Evolutionary conservation across 75 land plant genomes (phyloP).

Genomic region (Picea glauca): DNA sequence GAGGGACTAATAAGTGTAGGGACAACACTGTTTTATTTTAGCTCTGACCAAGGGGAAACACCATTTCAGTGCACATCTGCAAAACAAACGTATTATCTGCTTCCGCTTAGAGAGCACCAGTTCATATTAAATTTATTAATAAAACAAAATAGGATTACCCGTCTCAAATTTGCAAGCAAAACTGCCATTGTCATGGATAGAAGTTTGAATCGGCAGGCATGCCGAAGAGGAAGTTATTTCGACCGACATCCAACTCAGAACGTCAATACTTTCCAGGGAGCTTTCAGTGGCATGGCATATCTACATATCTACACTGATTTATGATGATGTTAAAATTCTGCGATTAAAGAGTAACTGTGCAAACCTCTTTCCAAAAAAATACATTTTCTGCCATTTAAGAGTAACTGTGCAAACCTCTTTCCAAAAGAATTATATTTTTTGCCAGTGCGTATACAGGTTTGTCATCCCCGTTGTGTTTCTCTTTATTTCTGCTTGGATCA

Average conservation of each 20-base stretch:
- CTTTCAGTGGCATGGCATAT: no score
- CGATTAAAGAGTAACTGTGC: no score
- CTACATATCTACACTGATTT: neutral
- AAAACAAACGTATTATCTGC: conserved; percentile 3
- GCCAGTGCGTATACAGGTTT: neutral
- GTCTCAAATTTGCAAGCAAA: neutral
- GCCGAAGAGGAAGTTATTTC: no score
- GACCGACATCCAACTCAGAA: no score
- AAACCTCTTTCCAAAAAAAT: no score
- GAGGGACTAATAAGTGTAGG: conserved; percentile 25
- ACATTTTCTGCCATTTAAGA: no score
- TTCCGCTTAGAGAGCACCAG: neutral
- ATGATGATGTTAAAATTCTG: neutral
- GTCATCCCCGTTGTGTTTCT: no score
- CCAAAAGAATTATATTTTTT: no score
- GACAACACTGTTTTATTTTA: conserved; percentile 41
- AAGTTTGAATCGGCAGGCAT: no score
- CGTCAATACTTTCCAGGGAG: no score
- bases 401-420: no score
- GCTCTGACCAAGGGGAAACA: conserved; percentile 35
- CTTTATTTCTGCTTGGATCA: no score
- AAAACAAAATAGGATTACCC: neutral
- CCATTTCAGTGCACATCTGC: conserved; percentile 62
- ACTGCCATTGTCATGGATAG: neutral
- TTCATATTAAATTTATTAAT: conserved; percentile 5